Evolutionary conservation across 2,329 filamentous ascomycete species (phyloP).

Genomic region (Aspergillus uvarum): DNA sequence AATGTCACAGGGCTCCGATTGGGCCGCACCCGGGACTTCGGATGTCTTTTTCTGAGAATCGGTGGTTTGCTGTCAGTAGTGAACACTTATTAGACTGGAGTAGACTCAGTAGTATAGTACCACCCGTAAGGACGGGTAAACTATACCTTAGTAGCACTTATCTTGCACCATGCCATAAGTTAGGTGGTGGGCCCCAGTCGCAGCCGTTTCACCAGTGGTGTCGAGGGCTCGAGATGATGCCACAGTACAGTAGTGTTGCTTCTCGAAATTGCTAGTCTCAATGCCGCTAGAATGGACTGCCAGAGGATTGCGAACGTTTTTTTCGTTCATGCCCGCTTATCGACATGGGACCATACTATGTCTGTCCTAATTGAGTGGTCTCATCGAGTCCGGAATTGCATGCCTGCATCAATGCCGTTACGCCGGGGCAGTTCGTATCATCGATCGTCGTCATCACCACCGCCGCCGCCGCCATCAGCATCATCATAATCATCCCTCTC

Average conservation of each 20-base stretch:
- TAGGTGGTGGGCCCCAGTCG: constrained; percentile 14
- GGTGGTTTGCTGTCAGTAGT: not conserved
- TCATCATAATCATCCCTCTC: not conserved
- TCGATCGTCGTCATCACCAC: not conserved
- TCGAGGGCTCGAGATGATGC: not conserved
- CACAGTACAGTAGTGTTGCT: constrained; percentile 7
- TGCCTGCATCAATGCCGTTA: not conserved
- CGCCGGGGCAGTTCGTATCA: not conserved
- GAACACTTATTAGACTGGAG: no score
- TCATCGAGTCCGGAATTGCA: not conserved
- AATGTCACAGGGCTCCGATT: not conserved
- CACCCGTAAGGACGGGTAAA: constrained; percentile 2
- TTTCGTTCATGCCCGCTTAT: constrained; percentile 7
- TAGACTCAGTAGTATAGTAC: not conserved
- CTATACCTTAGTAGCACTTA: not conserved
- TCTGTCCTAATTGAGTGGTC: not conserved
- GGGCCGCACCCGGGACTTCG: not conserved
- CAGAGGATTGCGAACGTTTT: not conserved
- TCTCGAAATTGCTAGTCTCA: constrained; percentile 10
- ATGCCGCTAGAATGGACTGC: not conserved
- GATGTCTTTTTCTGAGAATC: not conserved
- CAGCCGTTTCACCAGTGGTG: constrained; percentile 18
- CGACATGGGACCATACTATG: not conserved
- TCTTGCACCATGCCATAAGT: constrained; percentile 17
- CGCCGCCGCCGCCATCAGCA: not conserved